Evolutionary conservation across 805 yeast genomes (phyloP), one percentile per base, ranked within the genome.

Genomic region (Saccharomycopsis capsularis): DNA sequence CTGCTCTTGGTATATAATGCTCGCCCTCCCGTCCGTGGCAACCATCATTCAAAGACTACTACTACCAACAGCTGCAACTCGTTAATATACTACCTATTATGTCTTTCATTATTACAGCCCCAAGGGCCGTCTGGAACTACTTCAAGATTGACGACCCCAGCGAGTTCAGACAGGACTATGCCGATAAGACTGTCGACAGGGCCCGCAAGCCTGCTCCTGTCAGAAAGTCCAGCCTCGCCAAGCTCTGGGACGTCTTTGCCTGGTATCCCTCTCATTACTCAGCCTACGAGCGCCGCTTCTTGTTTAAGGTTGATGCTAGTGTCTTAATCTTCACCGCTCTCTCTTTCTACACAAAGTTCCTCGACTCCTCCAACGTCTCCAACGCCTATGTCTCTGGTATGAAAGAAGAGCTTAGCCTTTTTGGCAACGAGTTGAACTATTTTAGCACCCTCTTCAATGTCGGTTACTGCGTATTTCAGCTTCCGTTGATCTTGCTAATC

Each of bases 341-440:
- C 16, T 27, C 39, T 29, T 46, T 40, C 44, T 59, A 55, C 53
- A 57, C 59, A 47, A 82, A 82, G 59, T 77, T 78, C 46, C 66
- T 83, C 43, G 88, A 83, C 59, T 72, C 71, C 49, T 68, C 76
- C 40, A 83, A 82, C 60, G 65, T 78, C 48, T 72, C 72, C 53
- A 79, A 81, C 57, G 88, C 87, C 1, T 82, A 81, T 56, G 79
- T 78, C 39, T 73, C 81, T n/a, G 84, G 86, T 18, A 71, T 82
- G 77, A 63, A 72, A 51, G 79, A 74, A 55, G 79, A 68, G 40
- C 63, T 82, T 29, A 66, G 68, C 4, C 71, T 83, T 72, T 58
- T 68, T 45, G 85, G 85, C 7, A 78, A 81, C 57, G 45, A 42
- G 56, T 69, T 81, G 51, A 76, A 78, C 44, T 67, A 79, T 55